These are phyloP conservation scores for Trametes polyzona DNA, from an alignment of 1,284 basidiomycete species.

Conservation along the genomic window DNA sequence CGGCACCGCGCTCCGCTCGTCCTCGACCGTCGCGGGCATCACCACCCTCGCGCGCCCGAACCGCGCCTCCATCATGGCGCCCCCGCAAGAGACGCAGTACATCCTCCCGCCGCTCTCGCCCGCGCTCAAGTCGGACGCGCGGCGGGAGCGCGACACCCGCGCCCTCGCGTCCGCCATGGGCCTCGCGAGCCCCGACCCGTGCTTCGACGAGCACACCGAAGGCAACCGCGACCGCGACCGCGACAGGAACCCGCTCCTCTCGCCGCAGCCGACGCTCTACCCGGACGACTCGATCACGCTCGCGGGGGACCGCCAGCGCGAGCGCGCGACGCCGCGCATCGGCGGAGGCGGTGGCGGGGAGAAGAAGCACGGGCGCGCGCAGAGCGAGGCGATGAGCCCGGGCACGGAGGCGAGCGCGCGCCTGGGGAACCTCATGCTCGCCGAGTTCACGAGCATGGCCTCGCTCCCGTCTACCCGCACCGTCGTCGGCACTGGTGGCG, in stretches of 20 bases:
- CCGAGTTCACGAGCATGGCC: constrained; percentile 48
- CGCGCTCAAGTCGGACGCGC: constrained; percentile 47
- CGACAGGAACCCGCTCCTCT: constrained; percentile 4
- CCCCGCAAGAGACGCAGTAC: constrained; percentile 36
- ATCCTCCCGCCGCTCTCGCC: constrained; percentile 36
- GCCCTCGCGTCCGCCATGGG: constrained; percentile 60
- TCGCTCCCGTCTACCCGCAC: constrained; percentile 35
- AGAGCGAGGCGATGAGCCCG: constrained; percentile 34
- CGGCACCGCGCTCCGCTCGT: constrained; percentile 56
- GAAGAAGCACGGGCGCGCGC: constrained; percentile 21
- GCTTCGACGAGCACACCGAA: constrained; percentile 31
- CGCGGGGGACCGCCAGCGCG: constrained; percentile 43
- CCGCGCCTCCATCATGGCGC: constrained; percentile 30
- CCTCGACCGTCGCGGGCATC: constrained; percentile 29
- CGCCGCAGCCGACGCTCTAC: constrained; percentile 62
- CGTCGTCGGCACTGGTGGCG: constrained; percentile 22
- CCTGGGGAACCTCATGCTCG: constrained; percentile 64
- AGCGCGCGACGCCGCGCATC: not conserved
- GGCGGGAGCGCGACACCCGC: constrained; percentile 52
- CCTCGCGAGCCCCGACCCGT: constrained; percentile 38
- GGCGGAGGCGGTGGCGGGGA: no score
- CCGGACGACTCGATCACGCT: constrained; percentile 75
- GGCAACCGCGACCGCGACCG: constrained; percentile 29
- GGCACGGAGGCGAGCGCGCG: constrained; percentile 48
- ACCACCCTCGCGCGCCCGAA: constrained; percentile 17